These are phyloP conservation scores for Vararia minispora DNA, from an alignment of 768 basidiomycete species.

Conservation along the genomic window DNA sequence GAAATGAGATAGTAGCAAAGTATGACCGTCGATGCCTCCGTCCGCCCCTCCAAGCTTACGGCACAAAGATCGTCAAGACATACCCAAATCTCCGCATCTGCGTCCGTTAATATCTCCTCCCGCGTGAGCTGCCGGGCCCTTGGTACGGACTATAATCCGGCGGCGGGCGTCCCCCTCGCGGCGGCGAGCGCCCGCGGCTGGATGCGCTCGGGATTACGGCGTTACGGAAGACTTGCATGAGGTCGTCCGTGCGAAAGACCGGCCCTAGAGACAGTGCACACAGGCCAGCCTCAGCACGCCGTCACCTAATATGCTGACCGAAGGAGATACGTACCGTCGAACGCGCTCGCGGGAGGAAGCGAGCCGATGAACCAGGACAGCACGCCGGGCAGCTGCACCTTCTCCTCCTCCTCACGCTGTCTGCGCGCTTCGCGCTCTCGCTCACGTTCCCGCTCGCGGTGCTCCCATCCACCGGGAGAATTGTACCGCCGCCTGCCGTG, in stretches of 20 bases:
- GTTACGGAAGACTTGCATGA: conserved; percentile 76
- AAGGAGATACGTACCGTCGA: conserved; percentile 62
- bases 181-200: conserved; percentile 43
- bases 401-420: conserved; percentile 37
- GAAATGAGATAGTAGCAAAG: too few species aligned
- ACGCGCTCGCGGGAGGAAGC: conserved; percentile 58
- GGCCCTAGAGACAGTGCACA: conserved; percentile 46
- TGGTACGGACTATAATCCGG: conserved; percentile 84
- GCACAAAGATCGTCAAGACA: too few species aligned
- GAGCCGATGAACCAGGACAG: conserved; percentile 80
- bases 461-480: conserved; percentile 29
- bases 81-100: too few species aligned
- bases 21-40: too few species aligned
- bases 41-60: too few species aligned
- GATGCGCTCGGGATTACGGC: conserved; percentile 64
- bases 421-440: conserved; percentile 31
- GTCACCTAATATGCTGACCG: conserved; percentile 8
- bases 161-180: conserved; percentile 62
- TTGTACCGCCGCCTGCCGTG: conserved; percentile 28
- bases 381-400: conserved; percentile 30
- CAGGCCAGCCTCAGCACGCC: conserved; percentile 8
- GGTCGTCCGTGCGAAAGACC: conserved; percentile 80
- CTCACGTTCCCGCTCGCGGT: too few species aligned
- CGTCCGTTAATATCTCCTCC: conserved; percentile 33
- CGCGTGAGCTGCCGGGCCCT: conserved; percentile 45